Conservation (phyloP, 2,329 filamentous ascomycete genomes). For the Aspergillus aculeatus region DNA sequence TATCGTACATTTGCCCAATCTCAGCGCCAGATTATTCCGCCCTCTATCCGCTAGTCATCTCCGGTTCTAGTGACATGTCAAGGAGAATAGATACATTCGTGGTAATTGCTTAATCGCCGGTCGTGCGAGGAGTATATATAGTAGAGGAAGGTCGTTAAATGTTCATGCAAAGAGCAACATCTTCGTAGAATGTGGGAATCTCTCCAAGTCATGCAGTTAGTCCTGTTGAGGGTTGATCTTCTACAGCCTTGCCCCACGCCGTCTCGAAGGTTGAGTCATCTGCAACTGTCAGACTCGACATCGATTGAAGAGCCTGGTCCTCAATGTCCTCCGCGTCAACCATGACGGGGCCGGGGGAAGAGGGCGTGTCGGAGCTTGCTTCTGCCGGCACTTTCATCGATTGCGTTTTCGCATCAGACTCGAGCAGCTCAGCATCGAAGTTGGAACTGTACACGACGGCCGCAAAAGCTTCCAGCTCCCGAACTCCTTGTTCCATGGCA, state of each 20-base stretch:
- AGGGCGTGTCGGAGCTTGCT: constrained; percentile 15
- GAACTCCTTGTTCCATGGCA: constrained; percentile 46
- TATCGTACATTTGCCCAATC: too few relatives aligned
- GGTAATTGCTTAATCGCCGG: too few relatives aligned
- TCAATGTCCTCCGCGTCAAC: constrained; percentile 21
- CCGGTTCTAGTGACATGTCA: too few relatives aligned
- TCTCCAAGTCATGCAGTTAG: constrained; percentile 3
- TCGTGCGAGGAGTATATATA: too few relatives aligned
- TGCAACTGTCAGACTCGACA: constrained; percentile 6
- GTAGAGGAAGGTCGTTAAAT: too few relatives aligned
- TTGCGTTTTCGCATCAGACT: constrained; percentile 20
- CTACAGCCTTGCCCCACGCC: constrained; percentile 40
- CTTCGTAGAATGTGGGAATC: too few relatives aligned
- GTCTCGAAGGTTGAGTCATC: constrained; percentile 34
- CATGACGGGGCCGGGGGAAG: constrained; percentile 23
- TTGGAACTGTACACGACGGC: constrained; percentile 52
- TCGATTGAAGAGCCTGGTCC: constrained; percentile 4
- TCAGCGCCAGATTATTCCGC: too few relatives aligned
- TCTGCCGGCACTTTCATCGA: constrained; percentile 5
- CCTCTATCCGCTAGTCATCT: too few relatives aligned
- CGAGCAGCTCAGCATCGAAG: constrained; percentile 39
- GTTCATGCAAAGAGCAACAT: too few relatives aligned
- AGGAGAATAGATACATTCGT: too few relatives aligned
- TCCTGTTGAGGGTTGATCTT: constrained; percentile 20
- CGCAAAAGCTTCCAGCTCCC: constrained; percentile 50